Conservation (phyloP, 2,329 filamentous ascomycete species). For the Stachybotrys chartarum region DNA sequence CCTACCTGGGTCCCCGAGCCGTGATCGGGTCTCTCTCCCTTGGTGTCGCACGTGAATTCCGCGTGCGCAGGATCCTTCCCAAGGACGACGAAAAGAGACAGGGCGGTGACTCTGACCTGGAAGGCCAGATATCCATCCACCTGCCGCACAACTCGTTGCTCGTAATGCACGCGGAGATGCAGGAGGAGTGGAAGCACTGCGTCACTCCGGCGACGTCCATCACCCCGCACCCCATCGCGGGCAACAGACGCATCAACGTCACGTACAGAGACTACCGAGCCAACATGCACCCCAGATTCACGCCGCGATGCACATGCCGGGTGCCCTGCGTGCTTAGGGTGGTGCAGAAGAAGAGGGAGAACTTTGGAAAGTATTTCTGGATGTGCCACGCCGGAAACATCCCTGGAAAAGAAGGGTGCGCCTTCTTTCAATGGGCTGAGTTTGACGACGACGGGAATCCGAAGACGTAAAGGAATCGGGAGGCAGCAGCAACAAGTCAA, state of each 20-base stretch:
- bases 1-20: slow-evolving; percentile 82
- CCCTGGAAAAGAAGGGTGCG: slow-evolving; percentile 61
- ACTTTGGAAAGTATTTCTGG: slow-evolving; percentile 80
- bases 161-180: slow-evolving; percentile 97
- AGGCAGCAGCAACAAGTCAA: background rate
- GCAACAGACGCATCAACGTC: slow-evolving; percentile 79
- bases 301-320: slow-evolving; percentile 70
- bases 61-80: slow-evolving; percentile 70
- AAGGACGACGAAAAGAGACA: slow-evolving; percentile 38
- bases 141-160: slow-evolving; percentile 91
- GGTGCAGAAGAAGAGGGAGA: slow-evolving; percentile 71
- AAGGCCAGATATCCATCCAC: slow-evolving; percentile 87
- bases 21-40: slow-evolving; percentile 87
- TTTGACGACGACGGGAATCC: slow-evolving; percentile 85
- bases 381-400: slow-evolving; percentile 78
- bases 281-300: slow-evolving; percentile 68
- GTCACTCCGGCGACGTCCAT: slow-evolving; percentile 70
- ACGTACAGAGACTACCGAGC: slow-evolving; percentile 85
- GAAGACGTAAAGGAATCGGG: slow-evolving; percentile 5
- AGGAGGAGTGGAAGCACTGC: slow-evolving; percentile 92
- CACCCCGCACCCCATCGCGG: slow-evolving; percentile 76
- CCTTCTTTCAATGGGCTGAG: slow-evolving; percentile 77
- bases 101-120: slow-evolving; percentile 48
- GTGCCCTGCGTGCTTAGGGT: slow-evolving; percentile 65
- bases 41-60: slow-evolving; percentile 88